A percentile compares a stretch with the other conserved stretches of the same genome.
Conservation (phyloP, 1,284 basidiomycete species). For the Phlebopus sp. region DNA sequence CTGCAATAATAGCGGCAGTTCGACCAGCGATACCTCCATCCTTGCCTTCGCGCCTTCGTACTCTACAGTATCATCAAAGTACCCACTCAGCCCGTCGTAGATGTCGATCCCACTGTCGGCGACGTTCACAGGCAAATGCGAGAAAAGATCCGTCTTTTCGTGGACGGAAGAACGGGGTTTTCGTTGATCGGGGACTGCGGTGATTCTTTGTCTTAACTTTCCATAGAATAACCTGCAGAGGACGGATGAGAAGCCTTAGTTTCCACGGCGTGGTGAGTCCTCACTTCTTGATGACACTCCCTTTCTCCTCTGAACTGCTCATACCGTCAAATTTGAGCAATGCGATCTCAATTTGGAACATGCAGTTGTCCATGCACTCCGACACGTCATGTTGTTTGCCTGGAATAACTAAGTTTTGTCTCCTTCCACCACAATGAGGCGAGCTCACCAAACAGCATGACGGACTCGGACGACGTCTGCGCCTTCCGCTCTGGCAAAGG, state of each 20-base stretch:
- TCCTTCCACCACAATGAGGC: background rate
- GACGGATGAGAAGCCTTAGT: constrained; percentile 4
- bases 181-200: constrained; percentile 41
- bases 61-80: constrained; percentile 90
- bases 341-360: constrained; percentile 97
- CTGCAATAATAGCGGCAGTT: constrained; percentile 88
- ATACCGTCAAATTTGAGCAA: constrained; percentile 74
- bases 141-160: constrained; percentile 90
- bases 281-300: constrained; percentile 80
- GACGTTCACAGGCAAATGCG: constrained; percentile 92
- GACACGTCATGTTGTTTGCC: constrained; percentile 98
- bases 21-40: constrained; percentile 86
- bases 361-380: constrained; percentile 98
- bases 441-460: constrained; percentile 84
- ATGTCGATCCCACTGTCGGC: constrained; percentile 83
- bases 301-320: constrained; percentile 48
- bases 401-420: constrained; percentile 7
- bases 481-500: constrained; percentile 62
- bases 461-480: constrained; percentile 60
- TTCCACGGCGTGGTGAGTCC: background rate
- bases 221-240: constrained; percentile 80
- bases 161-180: constrained; percentile 60
- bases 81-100: constrained; percentile 91
- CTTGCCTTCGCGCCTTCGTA: constrained; percentile 83
- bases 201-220: constrained; percentile 76